Evolutionary conservation across 768 basidiomycete species (phyloP).

Genomic region (Mycena rebaudengoi): DNA sequence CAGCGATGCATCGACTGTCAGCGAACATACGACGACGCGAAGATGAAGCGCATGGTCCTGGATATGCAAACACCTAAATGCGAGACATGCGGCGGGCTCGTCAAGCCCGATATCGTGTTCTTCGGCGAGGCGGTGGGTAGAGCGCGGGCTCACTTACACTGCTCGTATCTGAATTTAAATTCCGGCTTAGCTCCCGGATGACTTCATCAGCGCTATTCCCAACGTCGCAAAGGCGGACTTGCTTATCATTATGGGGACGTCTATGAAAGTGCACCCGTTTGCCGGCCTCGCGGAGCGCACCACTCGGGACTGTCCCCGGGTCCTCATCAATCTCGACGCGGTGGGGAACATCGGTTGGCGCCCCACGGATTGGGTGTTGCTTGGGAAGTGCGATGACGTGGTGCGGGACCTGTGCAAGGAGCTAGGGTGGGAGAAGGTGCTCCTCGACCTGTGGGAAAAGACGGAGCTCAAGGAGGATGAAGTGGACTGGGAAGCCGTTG

Average conservation of each 20-base stretch:
- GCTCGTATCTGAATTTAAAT: neutral
- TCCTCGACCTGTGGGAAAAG: slow-evolving; percentile 61
- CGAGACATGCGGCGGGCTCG: slow-evolving; percentile 69
- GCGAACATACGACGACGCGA: slow-evolving; percentile 62
- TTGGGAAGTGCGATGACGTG: slow-evolving; percentile 78
- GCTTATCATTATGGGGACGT: slow-evolving; percentile 91
- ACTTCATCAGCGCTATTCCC: slow-evolving; percentile 67
- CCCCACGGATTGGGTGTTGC: slow-evolving; percentile 66
- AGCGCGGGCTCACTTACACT: neutral
- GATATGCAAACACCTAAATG: slow-evolving; percentile 77
- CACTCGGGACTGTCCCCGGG: slow-evolving; percentile 68
- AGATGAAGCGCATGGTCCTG: slow-evolving; percentile 72
- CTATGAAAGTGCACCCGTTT: slow-evolving; percentile 87
- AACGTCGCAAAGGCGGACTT: slow-evolving; percentile 77
- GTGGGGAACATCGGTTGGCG: slow-evolving; percentile 73
- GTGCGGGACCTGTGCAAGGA: slow-evolving; percentile 67
- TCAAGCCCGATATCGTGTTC: slow-evolving; percentile 96
- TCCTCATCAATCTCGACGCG: slow-evolving; percentile 88
- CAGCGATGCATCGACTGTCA: slow-evolving; percentile 86
- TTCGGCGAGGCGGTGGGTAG: slow-evolving; percentile 79
- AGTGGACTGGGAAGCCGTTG: too few relatives aligned
- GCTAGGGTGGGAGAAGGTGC: slow-evolving; percentile 79
- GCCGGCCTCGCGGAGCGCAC: slow-evolving; percentile 76
- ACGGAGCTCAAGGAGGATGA: slow-evolving; percentile 43
- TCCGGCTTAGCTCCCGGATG: slow-evolving; percentile 69